A percentile compares a stretch with the other conserved stretches of the same genome.
These are phyloP conservation scores for Triadica sebifera DNA, from an alignment of 345 rosid genomes.

Conservation along the genomic window DNA sequence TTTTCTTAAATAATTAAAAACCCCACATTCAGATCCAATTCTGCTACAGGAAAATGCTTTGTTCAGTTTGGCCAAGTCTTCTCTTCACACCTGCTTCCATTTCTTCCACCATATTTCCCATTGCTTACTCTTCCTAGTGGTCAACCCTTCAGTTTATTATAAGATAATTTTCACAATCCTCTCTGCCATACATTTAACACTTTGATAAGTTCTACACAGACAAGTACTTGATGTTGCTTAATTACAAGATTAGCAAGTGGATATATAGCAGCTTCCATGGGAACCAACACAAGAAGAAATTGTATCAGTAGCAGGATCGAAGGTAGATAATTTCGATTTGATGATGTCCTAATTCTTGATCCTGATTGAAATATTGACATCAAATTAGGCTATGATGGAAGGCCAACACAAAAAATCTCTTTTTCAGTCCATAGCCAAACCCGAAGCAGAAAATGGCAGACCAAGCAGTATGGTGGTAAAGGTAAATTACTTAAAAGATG, in stretches of 20 bases:
- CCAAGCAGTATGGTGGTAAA: slow-evolving; percentile 65
- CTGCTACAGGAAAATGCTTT: slow-evolving; percentile 26
- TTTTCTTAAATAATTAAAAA: slow-evolving; percentile 9
- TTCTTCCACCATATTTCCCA: neutral
- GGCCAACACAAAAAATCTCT: slow-evolving; percentile 39
- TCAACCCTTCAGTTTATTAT: neutral
- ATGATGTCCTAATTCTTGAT: neutral
- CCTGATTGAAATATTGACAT: slow-evolving; percentile 1
- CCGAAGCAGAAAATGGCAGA: slow-evolving; percentile 41
- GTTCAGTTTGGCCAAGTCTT: slow-evolving; percentile 32
- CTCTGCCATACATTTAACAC: too few species aligned
- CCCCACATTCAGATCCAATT: slow-evolving; percentile 10
- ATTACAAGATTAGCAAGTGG: neutral
- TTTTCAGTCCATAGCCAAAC: slow-evolving; percentile 45
- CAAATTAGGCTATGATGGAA: slow-evolving; percentile 38
- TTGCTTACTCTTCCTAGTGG: neutral
- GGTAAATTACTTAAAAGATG: slow-evolving; percentile 31
- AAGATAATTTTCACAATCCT: neutral
- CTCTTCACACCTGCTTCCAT: slow-evolving; percentile 14
- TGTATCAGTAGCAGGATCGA: slow-evolving; percentile 31
- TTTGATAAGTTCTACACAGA: too few species aligned
- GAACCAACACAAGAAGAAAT: slow-evolving; percentile 27
- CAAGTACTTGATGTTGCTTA: too few species aligned
- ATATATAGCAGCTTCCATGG: slow-evolving; percentile 23
- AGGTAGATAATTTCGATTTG: slow-evolving; percentile 30